phyloP scores from a whole-genome alignment of 2,329 filamentous ascomycete genomes.

The Aspergillus bombycis region DNA sequence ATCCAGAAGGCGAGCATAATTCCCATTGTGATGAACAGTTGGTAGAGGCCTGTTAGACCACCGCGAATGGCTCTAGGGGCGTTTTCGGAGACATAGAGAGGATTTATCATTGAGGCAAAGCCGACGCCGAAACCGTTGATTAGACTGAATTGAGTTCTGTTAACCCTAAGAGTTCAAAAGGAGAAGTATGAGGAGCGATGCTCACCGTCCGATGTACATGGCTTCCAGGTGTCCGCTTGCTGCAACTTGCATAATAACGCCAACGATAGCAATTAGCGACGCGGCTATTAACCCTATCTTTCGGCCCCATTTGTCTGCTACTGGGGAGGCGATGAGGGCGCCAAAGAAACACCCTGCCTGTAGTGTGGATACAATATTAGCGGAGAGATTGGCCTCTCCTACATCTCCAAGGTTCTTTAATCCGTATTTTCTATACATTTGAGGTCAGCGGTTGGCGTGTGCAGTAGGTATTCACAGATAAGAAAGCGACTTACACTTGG shows the following conservation, averaged over 20 bases:
- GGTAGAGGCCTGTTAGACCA: slow-evolving; percentile 63
- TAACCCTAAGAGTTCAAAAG: background rate
- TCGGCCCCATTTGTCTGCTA: slow-evolving; percentile 56
- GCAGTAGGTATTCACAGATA: background rate
- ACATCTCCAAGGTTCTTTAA: slow-evolving; percentile 47
- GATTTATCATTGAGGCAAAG: slow-evolving; percentile 60
- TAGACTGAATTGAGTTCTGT: slow-evolving; percentile 35
- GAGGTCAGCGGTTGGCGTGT: background rate
- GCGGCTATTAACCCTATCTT: slow-evolving; percentile 58
- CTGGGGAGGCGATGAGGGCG: slow-evolving; percentile 54
- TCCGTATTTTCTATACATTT: slow-evolving; percentile 53
- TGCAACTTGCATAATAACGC: slow-evolving; percentile 66
- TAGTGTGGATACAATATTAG: slow-evolving; percentile 72
- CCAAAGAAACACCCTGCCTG: slow-evolving; percentile 71
- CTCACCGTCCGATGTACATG: slow-evolving; percentile 68
- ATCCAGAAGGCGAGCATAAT: slow-evolving; percentile 55
- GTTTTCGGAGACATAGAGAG: slow-evolving; percentile 65
- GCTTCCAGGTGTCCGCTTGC: slow-evolving; percentile 62
- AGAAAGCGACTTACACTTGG: slow-evolving; percentile 48
- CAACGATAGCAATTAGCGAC: slow-evolving; percentile 61
- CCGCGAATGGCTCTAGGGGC: slow-evolving; percentile 62
- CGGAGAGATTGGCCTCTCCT: slow-evolving; percentile 58
- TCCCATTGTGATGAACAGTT: slow-evolving; percentile 57
- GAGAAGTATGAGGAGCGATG: slow-evolving; percentile 19
- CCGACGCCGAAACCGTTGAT: slow-evolving; percentile 57